Base-by-base conservation (phyloP, 148 eudicot species). In the Polygonum maritimum region DNA sequence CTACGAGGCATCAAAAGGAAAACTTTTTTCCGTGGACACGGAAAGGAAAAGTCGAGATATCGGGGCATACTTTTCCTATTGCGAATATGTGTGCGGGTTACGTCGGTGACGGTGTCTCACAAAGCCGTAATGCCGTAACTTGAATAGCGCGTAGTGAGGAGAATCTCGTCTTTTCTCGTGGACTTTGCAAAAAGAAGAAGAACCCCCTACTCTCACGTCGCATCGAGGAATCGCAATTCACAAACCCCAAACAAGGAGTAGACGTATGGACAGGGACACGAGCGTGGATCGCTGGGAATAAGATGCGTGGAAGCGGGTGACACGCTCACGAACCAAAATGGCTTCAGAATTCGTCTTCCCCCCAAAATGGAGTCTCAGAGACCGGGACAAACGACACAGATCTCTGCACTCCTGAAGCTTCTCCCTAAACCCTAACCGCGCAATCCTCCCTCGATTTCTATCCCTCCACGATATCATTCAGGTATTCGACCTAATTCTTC, bases 341-440 rank as follows among this genome's bases (percentile, higher is more conserved):
- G 39, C 71, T 35, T 22, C 71, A 21, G 63, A 57, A 15, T 7
- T 14, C 38, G n/a, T 65, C 71, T 65, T 65, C 71, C 16, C 18
- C 71, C 44, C 35, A 35, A 14, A 65, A 65, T 65, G 71, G 71
- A 62, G 69, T 31, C 69, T 62, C 38, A 26, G 69, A 15, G 71
- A 65, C 71, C 71, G 41, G 16, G 71, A 33, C 71, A 65, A 65
- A 33, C 71, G 5, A 35, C 26, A 4, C 71, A 51, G 57, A 19
- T 18, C 55, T 19, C 21, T 7, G 2, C 10, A 21, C 63, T 57
- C 26, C 26, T 22, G 3, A 2, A 36, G 5, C 41, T 33, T 65
- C 71, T 13, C 36, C n/a, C 44, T 65, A 35, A 65, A 36, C 41
- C 71, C 71, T 65, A 65, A 65, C 16, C 71, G 8, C 41, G 9